These are phyloP conservation scores for Aspergillus affinis DNA, from an alignment of 495 filamentous ascomycete genomes.

Conservation along the genomic window DNA sequence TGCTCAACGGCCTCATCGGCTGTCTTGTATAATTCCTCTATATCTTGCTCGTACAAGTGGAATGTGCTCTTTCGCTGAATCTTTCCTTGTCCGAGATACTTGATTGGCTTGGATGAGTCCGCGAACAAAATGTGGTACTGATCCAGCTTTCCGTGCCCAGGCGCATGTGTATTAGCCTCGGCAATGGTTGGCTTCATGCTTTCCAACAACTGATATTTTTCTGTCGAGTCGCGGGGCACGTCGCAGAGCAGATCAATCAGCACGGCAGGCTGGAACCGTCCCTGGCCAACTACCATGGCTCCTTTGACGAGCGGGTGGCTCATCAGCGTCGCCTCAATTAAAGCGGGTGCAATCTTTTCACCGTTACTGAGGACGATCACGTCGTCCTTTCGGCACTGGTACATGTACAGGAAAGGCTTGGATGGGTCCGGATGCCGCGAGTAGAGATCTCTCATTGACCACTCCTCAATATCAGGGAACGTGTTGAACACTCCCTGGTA, in stretches of 20 bases:
- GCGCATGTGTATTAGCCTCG: slow-evolving; percentile 12
- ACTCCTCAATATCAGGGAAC: slow-evolving; percentile 16
- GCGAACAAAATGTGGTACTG: slow-evolving; percentile 19
- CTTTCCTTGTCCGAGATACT: slow-evolving; percentile 43
- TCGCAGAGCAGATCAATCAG: slow-evolving; percentile 21
- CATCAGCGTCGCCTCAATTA: slow-evolving; percentile 47
- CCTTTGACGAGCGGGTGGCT: slow-evolving; percentile 47
- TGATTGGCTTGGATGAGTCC: slow-evolving; percentile 8
- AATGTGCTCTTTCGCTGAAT: slow-evolving; percentile 35
- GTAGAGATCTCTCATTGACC: slow-evolving; percentile 16
- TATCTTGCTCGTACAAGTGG: slow-evolving; percentile 12
- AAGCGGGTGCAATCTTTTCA: slow-evolving; percentile 59
- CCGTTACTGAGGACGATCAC: slow-evolving; percentile 62
- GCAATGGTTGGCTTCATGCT: slow-evolving; percentile 16
- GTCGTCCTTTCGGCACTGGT: slow-evolving; percentile 40
- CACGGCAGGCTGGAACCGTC: slow-evolving; percentile 22
- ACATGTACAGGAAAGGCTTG: slow-evolving; percentile 10
- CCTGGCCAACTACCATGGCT: slow-evolving; percentile 51
- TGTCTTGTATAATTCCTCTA: slow-evolving; percentile 11
- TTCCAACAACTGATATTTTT: slow-evolving; percentile 16
- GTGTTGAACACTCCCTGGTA: slow-evolving; percentile 14
- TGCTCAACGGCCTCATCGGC: slow-evolving; percentile 6
- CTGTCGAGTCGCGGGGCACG: neutral
- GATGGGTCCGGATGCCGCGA: slow-evolving; percentile 10
- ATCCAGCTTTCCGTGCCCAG: slow-evolving; percentile 24